These are phyloP conservation scores for Xylaria sp. DNA, from an alignment of 2,329 filamentous ascomycete genomes.

Conservation along the genomic window DNA sequence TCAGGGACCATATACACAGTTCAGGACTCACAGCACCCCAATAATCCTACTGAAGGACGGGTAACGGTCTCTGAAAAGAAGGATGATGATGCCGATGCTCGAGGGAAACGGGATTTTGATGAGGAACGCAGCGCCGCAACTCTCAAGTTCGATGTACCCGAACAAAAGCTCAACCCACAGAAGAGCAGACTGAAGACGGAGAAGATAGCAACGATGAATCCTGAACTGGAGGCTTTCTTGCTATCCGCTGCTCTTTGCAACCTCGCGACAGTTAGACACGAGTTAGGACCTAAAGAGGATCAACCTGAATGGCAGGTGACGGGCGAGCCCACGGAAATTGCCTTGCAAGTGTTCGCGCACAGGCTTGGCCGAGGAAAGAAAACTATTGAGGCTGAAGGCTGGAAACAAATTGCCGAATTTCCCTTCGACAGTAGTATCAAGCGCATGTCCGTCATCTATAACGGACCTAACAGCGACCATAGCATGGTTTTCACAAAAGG, in stretches of 20 bases:
- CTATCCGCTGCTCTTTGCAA: conserved; percentile 73
- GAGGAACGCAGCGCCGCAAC: conserved; percentile 69
- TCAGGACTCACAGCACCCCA: conserved; percentile 69
- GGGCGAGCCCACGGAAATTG: conserved; percentile 80
- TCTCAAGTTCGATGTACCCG: conserved; percentile 71
- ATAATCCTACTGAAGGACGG: conserved; percentile 68
- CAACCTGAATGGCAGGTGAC: conserved; percentile 71
- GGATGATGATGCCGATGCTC: conserved; percentile 50
- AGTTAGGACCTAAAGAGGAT: conserved; percentile 63
- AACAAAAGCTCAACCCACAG: conserved; percentile 60
- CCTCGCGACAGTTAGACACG: conserved; percentile 67
- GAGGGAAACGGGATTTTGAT: conserved; percentile 66
- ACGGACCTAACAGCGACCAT: conserved; percentile 57
- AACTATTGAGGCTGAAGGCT: conserved; percentile 61
- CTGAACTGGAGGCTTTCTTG: conserved; percentile 63
- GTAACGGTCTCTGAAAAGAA: conserved; percentile 60
- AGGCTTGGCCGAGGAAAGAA: conserved; percentile 72
- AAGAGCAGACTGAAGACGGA: conserved; percentile 51
- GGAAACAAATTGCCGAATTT: conserved; percentile 75
- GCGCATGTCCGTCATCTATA: conserved; percentile 82
- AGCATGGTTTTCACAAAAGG: conserved; percentile 71
- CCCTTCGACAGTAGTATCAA: conserved; percentile 84
- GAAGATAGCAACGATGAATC: conserved; percentile 57
- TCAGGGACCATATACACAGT: conserved; percentile 67
- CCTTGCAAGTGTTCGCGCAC: conserved; percentile 78